Conservation (phyloP, 805 yeast species). For the Jamesozyma piceae region DNA sequence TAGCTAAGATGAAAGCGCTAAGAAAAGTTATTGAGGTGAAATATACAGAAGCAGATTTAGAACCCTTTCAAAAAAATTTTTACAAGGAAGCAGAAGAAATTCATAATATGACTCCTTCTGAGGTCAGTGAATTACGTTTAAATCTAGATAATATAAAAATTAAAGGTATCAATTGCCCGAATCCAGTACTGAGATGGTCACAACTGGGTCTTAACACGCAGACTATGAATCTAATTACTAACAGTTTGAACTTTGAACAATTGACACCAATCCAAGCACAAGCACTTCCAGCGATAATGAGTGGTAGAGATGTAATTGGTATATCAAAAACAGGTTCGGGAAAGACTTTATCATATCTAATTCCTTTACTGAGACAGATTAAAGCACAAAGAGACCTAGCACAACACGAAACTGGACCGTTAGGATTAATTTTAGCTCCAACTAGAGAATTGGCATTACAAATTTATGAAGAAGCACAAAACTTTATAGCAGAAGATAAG, state of each 20-base stretch:
- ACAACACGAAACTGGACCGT: slow-evolving; percentile 54
- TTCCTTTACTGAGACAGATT: slow-evolving; percentile 80
- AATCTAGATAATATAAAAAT: slow-evolving; percentile 58
- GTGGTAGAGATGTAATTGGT: slow-evolving; percentile 84
- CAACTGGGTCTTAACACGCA: slow-evolving; percentile 68
- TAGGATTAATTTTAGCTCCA: slow-evolving; percentile 76
- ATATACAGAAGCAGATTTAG: slow-evolving; percentile 32
- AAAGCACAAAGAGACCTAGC: slow-evolving; percentile 53
- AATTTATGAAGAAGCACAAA: slow-evolving; percentile 55
- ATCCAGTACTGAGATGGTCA: slow-evolving; percentile 69
- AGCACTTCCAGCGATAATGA: slow-evolving; percentile 82
- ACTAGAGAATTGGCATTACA: slow-evolving; percentile 89
- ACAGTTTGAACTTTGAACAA: slow-evolving; percentile 39
- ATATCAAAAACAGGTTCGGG: slow-evolving; percentile 97
- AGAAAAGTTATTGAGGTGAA: slow-evolving; percentile 27
- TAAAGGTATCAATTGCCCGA: slow-evolving; percentile 46
- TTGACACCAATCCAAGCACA: slow-evolving; percentile 91
- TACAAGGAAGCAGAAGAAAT: slow-evolving; percentile 54
- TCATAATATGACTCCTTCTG: slow-evolving; percentile 39
- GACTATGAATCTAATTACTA: slow-evolving; percentile 43
- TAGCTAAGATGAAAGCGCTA: slow-evolving; percentile 33
- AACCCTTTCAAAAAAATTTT: slow-evolving; percentile 50
- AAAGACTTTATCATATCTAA: slow-evolving; percentile 77
- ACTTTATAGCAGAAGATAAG: slow-evolving; percentile 36
- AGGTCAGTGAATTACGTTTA: slow-evolving; percentile 45